Evolutionary conservation across 2,329 filamentous ascomycete species (phyloP).

Genomic region (Cryphonectria japonica): DNA sequence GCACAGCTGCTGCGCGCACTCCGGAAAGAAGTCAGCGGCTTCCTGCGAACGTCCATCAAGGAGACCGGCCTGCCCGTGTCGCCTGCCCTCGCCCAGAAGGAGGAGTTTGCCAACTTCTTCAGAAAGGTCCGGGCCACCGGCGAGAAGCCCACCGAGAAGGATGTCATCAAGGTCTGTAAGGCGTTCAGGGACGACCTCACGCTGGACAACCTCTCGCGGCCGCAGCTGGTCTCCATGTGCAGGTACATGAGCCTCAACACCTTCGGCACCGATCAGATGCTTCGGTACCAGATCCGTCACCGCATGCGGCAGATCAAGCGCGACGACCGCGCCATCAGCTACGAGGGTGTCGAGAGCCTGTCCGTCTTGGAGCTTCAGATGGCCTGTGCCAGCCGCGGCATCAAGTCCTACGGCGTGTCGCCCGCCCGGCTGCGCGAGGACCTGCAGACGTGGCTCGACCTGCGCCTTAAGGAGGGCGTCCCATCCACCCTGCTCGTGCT

Average conservation of each 20-base stretch:
- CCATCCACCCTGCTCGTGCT: constrained; percentile 93
- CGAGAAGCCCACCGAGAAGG: constrained; percentile 82
- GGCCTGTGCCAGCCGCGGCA: constrained; percentile 87
- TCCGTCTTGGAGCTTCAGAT: constrained; percentile 93
- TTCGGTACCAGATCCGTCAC: constrained; percentile 94
- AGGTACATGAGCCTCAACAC: constrained; percentile 97
- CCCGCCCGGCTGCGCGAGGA: constrained; percentile 87
- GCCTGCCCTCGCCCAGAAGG: constrained; percentile 80
- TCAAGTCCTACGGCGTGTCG: constrained; percentile 89
- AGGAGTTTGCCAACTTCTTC: constrained; percentile 97
- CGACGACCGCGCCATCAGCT: constrained; percentile 92
- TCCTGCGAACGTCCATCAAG: constrained; percentile 83
- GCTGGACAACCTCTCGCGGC: constrained; percentile 92
- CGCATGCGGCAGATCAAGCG: constrained; percentile 99
- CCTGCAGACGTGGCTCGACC: constrained; percentile 89
- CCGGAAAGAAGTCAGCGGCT: constrained; percentile 89
- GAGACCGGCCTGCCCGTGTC: constrained; percentile 94
- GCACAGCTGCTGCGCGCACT: constrained; percentile 79
- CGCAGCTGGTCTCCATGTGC: constrained; percentile 96
- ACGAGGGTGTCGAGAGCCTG: constrained; percentile 89
- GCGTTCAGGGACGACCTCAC: constrained; percentile 98
- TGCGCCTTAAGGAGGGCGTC: constrained; percentile 91
- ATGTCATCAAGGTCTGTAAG: constrained; percentile 99
- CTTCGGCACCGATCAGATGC: constrained; percentile 96
- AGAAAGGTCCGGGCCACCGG: constrained; percentile 91